A percentile compares a stretch with the other conserved stretches of the same genome.
phyloP scores from a whole-genome alignment of 768 basidiomycete genomes.

The Tulasnella sp. region DNA sequence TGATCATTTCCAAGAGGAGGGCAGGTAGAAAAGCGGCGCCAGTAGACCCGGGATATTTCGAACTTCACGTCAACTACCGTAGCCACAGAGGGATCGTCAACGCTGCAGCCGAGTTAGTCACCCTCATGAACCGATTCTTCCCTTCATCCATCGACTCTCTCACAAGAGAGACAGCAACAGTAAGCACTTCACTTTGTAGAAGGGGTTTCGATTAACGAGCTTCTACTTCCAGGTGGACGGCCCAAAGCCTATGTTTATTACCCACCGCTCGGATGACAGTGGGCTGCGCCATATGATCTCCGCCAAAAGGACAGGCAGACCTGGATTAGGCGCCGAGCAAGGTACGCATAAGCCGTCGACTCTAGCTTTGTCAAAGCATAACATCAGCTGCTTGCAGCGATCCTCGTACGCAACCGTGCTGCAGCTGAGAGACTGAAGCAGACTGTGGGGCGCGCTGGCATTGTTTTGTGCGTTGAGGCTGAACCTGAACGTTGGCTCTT shows the following conservation, averaged over 20 bases:
- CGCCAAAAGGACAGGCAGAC: background rate
- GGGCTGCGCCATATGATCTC: background rate
- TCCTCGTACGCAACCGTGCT: conserved; percentile 50
- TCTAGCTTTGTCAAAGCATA: conserved; percentile 26
- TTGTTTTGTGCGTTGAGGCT: conserved; percentile 24
- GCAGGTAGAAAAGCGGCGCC: background rate
- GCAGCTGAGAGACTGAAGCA: conserved; percentile 40
- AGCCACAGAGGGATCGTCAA: conserved; percentile 65
- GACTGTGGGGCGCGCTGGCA: conserved; percentile 39
- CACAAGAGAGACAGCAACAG: conserved; percentile 31
- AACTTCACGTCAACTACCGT: conserved; percentile 52
- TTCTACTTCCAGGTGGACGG: background rate
- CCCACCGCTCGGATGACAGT: background rate
- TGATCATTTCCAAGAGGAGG: background rate
- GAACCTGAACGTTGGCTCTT: background rate
- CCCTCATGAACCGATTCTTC: conserved; percentile 51
- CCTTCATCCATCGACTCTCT: conserved; percentile 50
- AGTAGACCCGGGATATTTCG: conserved; percentile 30
- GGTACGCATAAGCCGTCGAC: conserved; percentile 21
- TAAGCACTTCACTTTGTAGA: background rate
- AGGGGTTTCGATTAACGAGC: background rate
- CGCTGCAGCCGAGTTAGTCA: conserved; percentile 51
- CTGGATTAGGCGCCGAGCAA: conserved; percentile 34
- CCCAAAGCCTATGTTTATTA: conserved; percentile 7
- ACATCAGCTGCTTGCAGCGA: conserved; percentile 56